phyloP scores from a whole-genome alignment of 352 stramenopile genomes.

The Pythium biforme region DNA sequence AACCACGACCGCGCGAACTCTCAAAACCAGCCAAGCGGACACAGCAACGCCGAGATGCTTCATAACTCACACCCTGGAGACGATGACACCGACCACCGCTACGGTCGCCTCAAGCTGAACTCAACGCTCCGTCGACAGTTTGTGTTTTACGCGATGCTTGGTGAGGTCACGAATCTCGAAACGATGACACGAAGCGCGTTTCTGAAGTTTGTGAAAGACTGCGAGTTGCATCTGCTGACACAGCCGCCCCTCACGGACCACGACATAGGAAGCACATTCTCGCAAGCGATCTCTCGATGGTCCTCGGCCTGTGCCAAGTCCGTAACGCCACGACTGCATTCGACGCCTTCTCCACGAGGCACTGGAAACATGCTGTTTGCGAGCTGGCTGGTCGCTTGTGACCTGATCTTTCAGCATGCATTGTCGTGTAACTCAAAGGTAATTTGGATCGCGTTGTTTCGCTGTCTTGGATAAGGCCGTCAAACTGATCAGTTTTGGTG shows the following conservation, averaged over 20 bases:
- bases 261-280: conserved; percentile 57
- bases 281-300: conserved; percentile 4
- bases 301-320: neutral
- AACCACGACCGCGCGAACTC: neutral
- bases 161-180: conserved; percentile 63
- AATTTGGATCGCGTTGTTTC: neutral
- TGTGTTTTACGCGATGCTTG: conserved; percentile 59
- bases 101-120: conserved; percentile 33
- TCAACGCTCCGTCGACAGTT: conserved; percentile 61
- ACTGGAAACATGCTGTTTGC: conserved; percentile 48
- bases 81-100: neutral
- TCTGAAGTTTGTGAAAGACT: conserved; percentile 64
- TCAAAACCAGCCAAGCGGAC: neutral
- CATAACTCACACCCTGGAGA: neutral
- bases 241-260: conserved; percentile 42
- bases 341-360: neutral
- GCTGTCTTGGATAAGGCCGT: neutral
- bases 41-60: neutral
- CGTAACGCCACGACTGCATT: neutral
- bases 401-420: conserved; percentile 44
- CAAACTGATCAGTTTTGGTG: neutral
- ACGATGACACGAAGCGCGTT: conserved; percentile 63
- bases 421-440: conserved; percentile 3
- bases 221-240: conserved; percentile 38
- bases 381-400: conserved; percentile 48